Base-by-base conservation (phyloP, 2,329 filamentous ascomycete genomes). In the Aspergillus fijiensis region DNA sequence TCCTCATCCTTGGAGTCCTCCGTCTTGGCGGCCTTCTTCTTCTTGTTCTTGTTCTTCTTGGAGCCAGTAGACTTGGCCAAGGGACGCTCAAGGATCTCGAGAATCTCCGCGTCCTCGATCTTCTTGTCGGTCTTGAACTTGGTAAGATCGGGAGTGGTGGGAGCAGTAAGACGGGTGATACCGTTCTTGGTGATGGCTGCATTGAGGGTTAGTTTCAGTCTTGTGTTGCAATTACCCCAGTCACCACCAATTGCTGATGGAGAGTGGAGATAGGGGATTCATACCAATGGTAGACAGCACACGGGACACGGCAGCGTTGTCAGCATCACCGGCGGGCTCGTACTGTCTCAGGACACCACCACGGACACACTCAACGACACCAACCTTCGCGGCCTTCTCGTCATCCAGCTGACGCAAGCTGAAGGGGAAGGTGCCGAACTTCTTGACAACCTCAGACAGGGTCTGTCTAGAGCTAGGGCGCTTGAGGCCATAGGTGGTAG, bases 381-480 rank as follows among this genome's bases (percentile, higher is more conserved):
- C 95, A 80, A 95, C 89, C 89, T 98, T 90, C 61, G 92, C 95
- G 67, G 93, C 88, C 74, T 94, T 89, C 85, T 99, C 95, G 72
- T 98, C 94, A 65, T 97, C 94, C 64, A 99, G 86, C 82, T 99
- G 95, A 74, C 95, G 87, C 82, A 98, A 84, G 80, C 91, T 96
- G 87, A 99, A 99, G 70, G 95, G 95, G 85, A 99, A 99, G 64
- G 87, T 92, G 67, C 94, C 93, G 74, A 98, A 99, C 82, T 94
- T 97, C 87, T 94, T 96, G 77, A 96, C 89, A 63, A 96, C 89
- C 81, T 98, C 95, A 51, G 93, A 96, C 56, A 98, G 84, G 53
- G 94, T 89, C 80, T 96, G 91, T 75, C 94, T 88, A 55, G 94
- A 97, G 67, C 91, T 96, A 62, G 92, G 92, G 68, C 95, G 89